Evolutionary conservation across 805 yeast genomes (phyloP), one percentile per base, ranked within the genome.

Genomic region (Nakazawaea laoshanensis): DNA sequence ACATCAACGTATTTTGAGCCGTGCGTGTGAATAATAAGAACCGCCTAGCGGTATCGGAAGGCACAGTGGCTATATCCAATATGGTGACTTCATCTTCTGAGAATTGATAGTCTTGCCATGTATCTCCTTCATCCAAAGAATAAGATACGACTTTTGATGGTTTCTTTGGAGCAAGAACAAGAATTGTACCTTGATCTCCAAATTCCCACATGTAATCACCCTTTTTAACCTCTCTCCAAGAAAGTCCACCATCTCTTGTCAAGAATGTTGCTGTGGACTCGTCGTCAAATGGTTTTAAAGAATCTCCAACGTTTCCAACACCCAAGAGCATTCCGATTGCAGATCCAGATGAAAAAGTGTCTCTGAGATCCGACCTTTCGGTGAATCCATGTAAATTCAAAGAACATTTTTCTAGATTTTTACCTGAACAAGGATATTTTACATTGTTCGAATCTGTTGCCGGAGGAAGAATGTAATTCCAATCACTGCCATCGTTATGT

Each of bases 141-240:
- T 75, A 88, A 1, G 57, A 44, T 0, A 89, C 34, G 2, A 57
- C 54, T 38, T 84, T 64, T 0, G 95, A 78, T 6, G 63, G 58
- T 16, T 67, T 71, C 24, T 75, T 65, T n/a, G 32, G 32, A 2
- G 81, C 89, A 31, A 88, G 52, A 1, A 85, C 85, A 31, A 92
- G 56, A 22, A 92, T 69, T 1, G 95, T 77, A 12, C 98, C 98
- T 42, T 85, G 83, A 54, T 92, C 98, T 41, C 97, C 97, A 53
- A 66, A 92, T 55, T 88, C 97, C 97, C 97, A 92, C 72, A 81
- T 80, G 45, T 73, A 70, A 1, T 74, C 67, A 4, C 94, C 92
- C 39, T 79, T 74, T 38, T 58, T 65, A 19, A 89, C 61, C 54
- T 85, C 94, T 32, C 55, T 71, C 97, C 97, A 92, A 3, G 87